These are phyloP conservation scores for Begonia peltatifolia DNA, from an alignment of 306 rosid genomes.

Conservation along the genomic window DNA sequence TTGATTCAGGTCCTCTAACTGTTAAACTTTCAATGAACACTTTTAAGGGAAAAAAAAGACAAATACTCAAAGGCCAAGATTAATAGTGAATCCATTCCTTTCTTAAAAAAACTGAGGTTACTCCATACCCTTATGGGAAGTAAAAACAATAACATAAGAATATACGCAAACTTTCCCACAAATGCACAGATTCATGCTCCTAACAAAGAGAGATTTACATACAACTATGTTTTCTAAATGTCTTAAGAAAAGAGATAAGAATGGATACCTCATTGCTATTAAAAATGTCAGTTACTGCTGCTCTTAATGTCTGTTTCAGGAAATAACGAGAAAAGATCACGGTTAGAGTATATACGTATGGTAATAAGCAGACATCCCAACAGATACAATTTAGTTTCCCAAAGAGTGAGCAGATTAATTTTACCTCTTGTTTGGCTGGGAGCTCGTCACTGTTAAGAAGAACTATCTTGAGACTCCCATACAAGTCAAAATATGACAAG, in stretches of 20 bases:
- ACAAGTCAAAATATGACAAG: constrained; percentile 64
- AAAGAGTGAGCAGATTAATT: constrained; percentile 6
- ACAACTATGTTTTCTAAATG: constrained; percentile 5
- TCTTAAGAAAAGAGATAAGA: constrained; percentile 3
- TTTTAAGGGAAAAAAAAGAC: too few relatives aligned
- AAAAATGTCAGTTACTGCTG: constrained; percentile 57
- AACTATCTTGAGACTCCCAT: constrained; percentile 72
- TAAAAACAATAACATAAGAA: background rate
- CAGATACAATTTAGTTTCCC: background rate
- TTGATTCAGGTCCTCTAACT: too few relatives aligned
- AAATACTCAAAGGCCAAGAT: too few relatives aligned
- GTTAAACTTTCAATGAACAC: too few relatives aligned
- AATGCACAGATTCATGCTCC: constrained; percentile 51
- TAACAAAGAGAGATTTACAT: constrained; percentile 10
- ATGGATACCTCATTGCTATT: constrained; percentile 48
- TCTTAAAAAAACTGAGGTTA: too few relatives aligned
- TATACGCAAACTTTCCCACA: constrained; percentile 28
- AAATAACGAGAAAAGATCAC: constrained; percentile 6
- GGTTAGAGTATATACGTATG: background rate
- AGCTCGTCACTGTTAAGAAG: constrained; percentile 47
- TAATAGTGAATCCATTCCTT: too few relatives aligned
- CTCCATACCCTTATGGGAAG: background rate
- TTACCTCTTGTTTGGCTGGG: constrained; percentile 64
- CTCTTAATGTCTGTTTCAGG: constrained; percentile 44
- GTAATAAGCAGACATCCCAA: background rate